phyloP scores from a whole-genome alignment of 441 rosid genomes.

The Hura crepitans region DNA sequence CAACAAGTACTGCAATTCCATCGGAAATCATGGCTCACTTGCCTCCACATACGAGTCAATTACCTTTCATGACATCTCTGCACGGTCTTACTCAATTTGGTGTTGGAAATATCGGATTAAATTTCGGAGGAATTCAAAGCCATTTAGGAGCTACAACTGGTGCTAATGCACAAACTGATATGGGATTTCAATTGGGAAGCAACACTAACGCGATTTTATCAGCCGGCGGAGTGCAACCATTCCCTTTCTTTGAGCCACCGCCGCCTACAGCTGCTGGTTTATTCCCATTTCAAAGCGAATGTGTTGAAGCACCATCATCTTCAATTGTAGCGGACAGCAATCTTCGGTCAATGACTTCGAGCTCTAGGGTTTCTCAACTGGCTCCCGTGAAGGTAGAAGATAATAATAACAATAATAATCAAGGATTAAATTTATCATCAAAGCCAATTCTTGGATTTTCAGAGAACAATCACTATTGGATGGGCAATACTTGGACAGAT shows the following conservation, averaged over 20 bases:
- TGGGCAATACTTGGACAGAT: slow-evolving; percentile 67
- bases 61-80: slow-evolving; percentile 47
- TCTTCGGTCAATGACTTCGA: slow-evolving; percentile 33
- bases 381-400: slow-evolving; percentile 73
- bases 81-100: slow-evolving; percentile 47
- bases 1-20: slow-evolving; percentile 27
- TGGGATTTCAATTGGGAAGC: slow-evolving; percentile 48
- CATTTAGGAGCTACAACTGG: slow-evolving; percentile 29
- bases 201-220: slow-evolving; percentile 31
- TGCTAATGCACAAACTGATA: slow-evolving; percentile 32
- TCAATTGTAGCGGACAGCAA: slow-evolving; percentile 24
- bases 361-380: slow-evolving; percentile 46
- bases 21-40: slow-evolving; percentile 37
- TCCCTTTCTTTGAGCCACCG: slow-evolving; percentile 35
- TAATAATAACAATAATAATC: slow-evolving; percentile 32
- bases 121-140: slow-evolving; percentile 41
- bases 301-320: slow-evolving; percentile 28
- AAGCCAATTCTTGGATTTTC: slow-evolving; percentile 40
- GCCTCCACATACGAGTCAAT: slow-evolving; percentile 38
- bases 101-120: slow-evolving; percentile 47
- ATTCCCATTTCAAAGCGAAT: slow-evolving; percentile 49
- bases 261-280: slow-evolving; percentile 27
- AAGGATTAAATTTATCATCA: slow-evolving; percentile 33
- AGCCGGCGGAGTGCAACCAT: slow-evolving; percentile 42
- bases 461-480: slow-evolving; percentile 56